Percentiles rank a stretch among this genome's conserved stretches.
Conservation (phyloP, 169 alveolate genomes). For the Plasmodium gallinaceum region DNA sequence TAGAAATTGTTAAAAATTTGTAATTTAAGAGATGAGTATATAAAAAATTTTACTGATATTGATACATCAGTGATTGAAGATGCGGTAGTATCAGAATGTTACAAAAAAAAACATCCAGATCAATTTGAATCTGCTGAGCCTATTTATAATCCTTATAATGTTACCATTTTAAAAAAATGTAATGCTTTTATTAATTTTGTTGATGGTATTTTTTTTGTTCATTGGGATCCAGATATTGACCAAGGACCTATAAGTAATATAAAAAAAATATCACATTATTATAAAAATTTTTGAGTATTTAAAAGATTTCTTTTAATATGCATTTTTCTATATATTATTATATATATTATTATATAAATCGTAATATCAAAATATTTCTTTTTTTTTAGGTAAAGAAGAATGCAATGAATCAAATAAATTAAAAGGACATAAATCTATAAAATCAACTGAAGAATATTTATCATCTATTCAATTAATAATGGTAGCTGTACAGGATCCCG, state of each 20-base stretch:
- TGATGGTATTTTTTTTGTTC: slow-evolving; percentile 59
- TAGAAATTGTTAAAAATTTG: slow-evolving; percentile 34
- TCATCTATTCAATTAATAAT: slow-evolving; percentile 35
- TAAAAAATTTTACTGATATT: slow-evolving; percentile 27
- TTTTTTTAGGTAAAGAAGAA: slow-evolving; percentile 14
- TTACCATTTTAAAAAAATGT: slow-evolving; percentile 40
- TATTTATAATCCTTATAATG: slow-evolving; percentile 49
- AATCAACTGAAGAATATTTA: slow-evolving; percentile 39
- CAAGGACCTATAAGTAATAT: slow-evolving; percentile 51
- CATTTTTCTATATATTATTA: neutral
- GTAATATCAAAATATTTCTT: neutral
- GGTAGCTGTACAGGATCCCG: slow-evolving; percentile 77
- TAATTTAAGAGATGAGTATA: slow-evolving; percentile 37
- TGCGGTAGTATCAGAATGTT: neutral
- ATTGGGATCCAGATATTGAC: slow-evolving; percentile 45
- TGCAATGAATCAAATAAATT: slow-evolving; percentile 55
- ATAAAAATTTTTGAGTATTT: neutral
- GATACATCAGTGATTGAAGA: slow-evolving; percentile 35
- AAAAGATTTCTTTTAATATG: neutral
- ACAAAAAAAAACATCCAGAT: slow-evolving; percentile 9
- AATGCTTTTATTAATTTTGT: slow-evolving; percentile 67
- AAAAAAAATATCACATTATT: neutral
- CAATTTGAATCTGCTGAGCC: slow-evolving; percentile 31
- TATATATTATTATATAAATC: neutral
- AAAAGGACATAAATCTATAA: slow-evolving; percentile 2